Percentiles rank a stretch among this genome's conserved stretches.
Evolutionary conservation across 2,329 filamentous ascomycete species (phyloP).

Genomic region (Cytospora leucostoma): DNA sequence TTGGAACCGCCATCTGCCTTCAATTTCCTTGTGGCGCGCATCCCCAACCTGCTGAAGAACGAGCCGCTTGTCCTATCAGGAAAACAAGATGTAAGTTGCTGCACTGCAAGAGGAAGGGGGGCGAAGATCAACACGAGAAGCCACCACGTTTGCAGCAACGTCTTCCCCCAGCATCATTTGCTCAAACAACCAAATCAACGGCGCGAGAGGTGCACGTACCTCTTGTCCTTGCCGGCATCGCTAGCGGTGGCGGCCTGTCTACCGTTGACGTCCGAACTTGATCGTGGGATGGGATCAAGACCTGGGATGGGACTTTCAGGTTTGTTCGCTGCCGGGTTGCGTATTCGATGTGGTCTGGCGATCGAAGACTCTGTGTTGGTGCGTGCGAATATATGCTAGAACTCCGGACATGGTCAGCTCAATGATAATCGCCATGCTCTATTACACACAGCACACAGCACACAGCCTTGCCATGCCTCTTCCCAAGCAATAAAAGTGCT

Average conservation of each 20-base stretch:
- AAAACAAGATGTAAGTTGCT: constrained; percentile 11
- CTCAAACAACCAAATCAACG: neutral
- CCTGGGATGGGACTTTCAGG: constrained; percentile 55
- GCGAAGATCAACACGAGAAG: neutral
- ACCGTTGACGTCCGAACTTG: constrained; percentile 44
- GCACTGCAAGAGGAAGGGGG: neutral
- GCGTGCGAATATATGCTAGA: constrained; percentile 64
- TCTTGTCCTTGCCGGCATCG: constrained; percentile 62
- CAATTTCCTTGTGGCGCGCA: constrained; percentile 71
- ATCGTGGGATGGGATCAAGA: constrained; percentile 37
- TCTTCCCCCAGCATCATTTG: neutral
- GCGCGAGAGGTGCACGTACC: constrained; percentile 48
- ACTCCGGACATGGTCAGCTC: constrained; percentile 14
- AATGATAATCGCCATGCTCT: neutral
- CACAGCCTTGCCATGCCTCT: neutral
- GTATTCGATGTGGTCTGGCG: constrained; percentile 57
- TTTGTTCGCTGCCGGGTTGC: constrained; percentile 45
- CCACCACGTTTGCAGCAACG: neutral
- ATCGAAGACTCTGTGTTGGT: constrained; percentile 61
- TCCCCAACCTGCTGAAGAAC: constrained; percentile 79
- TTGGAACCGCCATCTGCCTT: constrained; percentile 58
- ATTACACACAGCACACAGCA: neutral
- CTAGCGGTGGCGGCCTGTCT: constrained; percentile 39
- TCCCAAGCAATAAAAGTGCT: neutral
- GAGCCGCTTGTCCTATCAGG: constrained; percentile 76